Evolutionary conservation across 306 rosid genomes (phyloP).

Genomic region (Citrullus colocynthis): DNA sequence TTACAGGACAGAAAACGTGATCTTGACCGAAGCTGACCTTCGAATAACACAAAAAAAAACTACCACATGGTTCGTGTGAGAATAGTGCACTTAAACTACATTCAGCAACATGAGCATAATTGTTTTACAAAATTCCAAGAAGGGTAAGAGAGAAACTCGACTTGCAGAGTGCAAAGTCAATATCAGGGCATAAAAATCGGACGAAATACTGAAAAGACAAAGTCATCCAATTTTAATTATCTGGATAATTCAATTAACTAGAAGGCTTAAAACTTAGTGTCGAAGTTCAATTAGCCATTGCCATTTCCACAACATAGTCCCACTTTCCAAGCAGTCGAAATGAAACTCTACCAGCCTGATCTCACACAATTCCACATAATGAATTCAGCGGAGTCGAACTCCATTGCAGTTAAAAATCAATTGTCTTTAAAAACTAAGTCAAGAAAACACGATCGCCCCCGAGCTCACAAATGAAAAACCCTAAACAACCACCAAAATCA

Average conservation of each 20-base stretch:
- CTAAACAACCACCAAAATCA: neutral
- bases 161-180: neutral
- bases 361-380: neutral
- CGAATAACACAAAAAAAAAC: neutral
- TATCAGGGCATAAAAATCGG: neutral
- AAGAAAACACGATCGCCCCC: neutral
- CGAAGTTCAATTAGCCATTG: neutral
- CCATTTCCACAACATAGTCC: neutral
- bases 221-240: neutral
- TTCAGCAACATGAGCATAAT: neutral
- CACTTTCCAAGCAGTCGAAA: neutral
- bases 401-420: neutral
- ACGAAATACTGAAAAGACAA: neutral
- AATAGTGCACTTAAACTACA: neutral
- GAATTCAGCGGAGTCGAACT: neutral
- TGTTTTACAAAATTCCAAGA: neutral
- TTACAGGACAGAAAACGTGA: neutral
- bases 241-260: neutral
- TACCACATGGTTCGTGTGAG: neutral
- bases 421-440: neutral
- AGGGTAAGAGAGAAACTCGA: neutral
- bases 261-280: neutral
- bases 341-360: neutral
- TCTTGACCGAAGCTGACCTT: neutral
- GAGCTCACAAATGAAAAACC: neutral